Percentiles rank a stretch among this genome's conserved stretches.
These are phyloP conservation scores for Aspergillus bertholletiae DNA, from an alignment of 495 filamentous ascomycete genomes.

Conservation along the genomic window DNA sequence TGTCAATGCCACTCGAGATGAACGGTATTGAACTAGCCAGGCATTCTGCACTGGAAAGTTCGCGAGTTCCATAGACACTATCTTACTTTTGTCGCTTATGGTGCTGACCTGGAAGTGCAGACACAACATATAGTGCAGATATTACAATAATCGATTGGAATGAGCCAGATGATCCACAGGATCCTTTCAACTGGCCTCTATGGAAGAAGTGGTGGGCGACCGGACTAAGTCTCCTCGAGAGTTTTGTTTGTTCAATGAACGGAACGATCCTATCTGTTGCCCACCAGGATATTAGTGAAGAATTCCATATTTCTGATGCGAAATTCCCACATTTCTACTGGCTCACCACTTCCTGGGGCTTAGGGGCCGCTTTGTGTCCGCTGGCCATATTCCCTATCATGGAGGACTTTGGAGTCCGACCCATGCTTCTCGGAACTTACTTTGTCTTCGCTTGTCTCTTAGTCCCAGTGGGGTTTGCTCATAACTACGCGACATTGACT, in stretches of 20 bases:
- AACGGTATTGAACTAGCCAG: too few relatives aligned
- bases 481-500: slow-evolving; percentile 49
- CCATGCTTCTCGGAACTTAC: slow-evolving; percentile 43
- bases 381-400: slow-evolving; percentile 47
- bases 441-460: slow-evolving; percentile 41
- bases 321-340: slow-evolving; percentile 50
- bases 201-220: slow-evolving; percentile 37
- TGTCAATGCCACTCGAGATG: too few relatives aligned
- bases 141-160: slow-evolving; percentile 36
- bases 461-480: slow-evolving; percentile 46
- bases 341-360: slow-evolving; percentile 45
- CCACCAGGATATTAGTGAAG: slow-evolving; percentile 32
- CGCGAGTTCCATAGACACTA: too few relatives aligned
- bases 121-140: background rate
- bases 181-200: slow-evolving; percentile 60
- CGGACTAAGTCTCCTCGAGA: slow-evolving; percentile 19
- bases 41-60: too few relatives aligned
- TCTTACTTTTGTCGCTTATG: too few relatives aligned
- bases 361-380: slow-evolving; percentile 44
- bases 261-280: slow-evolving; percentile 42
- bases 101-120: too few relatives aligned
- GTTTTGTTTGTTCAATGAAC: slow-evolving; percentile 37
- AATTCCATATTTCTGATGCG: slow-evolving; percentile 42
- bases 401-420: slow-evolving; percentile 48
- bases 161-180: slow-evolving; percentile 47